Conservation (phyloP, 345 rosid genomes). For the Eucalyptus polyanthemos region DNA sequence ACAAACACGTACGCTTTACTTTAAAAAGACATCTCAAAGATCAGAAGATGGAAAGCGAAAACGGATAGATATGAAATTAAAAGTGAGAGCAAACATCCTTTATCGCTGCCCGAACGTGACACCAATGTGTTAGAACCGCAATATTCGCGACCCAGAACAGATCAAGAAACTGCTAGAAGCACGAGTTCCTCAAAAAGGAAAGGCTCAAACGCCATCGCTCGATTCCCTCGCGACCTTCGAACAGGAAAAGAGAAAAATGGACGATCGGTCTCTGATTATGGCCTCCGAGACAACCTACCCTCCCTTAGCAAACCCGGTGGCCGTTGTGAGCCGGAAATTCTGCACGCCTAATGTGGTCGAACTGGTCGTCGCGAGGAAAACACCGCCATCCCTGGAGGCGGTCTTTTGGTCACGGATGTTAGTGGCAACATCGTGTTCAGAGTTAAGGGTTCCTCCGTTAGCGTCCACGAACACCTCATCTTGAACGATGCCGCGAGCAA, state of each 20-base stretch:
- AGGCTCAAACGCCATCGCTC: background rate
- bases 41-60: background rate
- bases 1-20: background rate
- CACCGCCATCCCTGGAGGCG: background rate
- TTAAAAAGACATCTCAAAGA: background rate
- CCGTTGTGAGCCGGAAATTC: conserved; percentile 16
- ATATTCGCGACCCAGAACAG: background rate
- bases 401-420: conserved; percentile 7
- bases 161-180: background rate
- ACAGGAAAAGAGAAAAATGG: background rate
- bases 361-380: background rate
- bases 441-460: conserved; percentile 1
- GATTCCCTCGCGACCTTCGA: background rate
- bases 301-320: background rate
- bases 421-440: conserved; percentile 13
- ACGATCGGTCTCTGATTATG: background rate
- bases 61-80: background rate
- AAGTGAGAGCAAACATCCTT: background rate
- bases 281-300: background rate
- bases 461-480: conserved; percentile 11
- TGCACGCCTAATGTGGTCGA: conserved; percentile 12
- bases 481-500: conserved; percentile 13
- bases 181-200: background rate
- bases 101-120: background rate
- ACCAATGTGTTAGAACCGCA: background rate